Conservation (phyloP, 139 green algal species). For the Yamagishiella unicocca region DNA sequence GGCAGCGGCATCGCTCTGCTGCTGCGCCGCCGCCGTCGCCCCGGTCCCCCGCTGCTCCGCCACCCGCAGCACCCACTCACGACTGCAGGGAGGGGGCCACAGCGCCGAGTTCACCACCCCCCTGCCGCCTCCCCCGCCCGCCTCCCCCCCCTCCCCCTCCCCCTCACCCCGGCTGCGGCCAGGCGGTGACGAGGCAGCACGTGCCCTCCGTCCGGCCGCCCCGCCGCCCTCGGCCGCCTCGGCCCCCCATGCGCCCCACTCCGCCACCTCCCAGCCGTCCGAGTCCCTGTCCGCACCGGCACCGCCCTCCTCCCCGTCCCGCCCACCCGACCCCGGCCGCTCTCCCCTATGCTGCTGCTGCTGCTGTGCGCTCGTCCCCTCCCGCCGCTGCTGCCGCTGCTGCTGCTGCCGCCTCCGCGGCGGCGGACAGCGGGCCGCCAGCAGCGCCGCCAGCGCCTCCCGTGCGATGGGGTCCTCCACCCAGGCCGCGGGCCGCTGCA, state of each 20-base stretch:
- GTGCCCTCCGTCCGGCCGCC: no score
- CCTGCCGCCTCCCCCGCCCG: neutral
- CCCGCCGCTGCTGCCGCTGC: neutral
- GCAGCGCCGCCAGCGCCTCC: neutral
- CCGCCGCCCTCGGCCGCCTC: neutral
- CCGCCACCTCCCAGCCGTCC: slow-evolving; percentile 2
- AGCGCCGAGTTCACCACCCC: neutral
- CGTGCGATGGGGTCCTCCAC: neutral
- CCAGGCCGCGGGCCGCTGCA: slow-evolving; percentile 36
- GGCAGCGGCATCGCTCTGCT: neutral
- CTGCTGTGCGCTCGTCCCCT: neutral
- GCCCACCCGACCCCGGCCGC: neutral
- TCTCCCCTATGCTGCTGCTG: neutral
- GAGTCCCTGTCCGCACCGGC: neutral
- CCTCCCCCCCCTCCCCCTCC: neutral
- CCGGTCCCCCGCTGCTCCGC: slow-evolving; percentile 1
- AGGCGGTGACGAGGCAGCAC: no score
- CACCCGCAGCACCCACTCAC: slow-evolving; percentile 36
- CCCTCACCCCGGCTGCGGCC: neutral
- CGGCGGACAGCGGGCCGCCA: slow-evolving; percentile 13
- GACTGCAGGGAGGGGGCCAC: neutral
- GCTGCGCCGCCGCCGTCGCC: neutral
- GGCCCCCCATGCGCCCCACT: neutral
- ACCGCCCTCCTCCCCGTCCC: neutral
- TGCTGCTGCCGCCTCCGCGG: neutral